These are phyloP conservation scores for Elasticomyces elasticus DNA, from an alignment of 495 filamentous ascomycete species.

Conservation along the genomic window DNA sequence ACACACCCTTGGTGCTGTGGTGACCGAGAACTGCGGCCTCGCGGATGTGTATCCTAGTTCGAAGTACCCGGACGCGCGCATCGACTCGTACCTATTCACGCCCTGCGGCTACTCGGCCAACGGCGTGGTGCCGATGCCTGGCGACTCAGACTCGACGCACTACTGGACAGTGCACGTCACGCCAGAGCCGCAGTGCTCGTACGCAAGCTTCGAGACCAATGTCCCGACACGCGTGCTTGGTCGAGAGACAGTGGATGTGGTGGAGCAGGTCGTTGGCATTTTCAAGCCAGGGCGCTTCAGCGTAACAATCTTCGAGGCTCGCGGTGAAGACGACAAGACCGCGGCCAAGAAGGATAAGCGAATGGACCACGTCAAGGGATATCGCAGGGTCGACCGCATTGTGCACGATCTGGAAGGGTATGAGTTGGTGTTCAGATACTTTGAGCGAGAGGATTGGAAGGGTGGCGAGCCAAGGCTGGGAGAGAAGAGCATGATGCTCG, in stretches of 20 bases:
- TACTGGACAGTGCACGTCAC: slow-evolving; percentile 99
- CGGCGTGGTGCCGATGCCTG: slow-evolving; percentile 78
- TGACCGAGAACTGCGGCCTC: slow-evolving; percentile 84
- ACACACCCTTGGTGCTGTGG: slow-evolving; percentile 84
- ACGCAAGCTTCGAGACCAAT: slow-evolving; percentile 97
- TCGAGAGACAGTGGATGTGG: slow-evolving; percentile 76
- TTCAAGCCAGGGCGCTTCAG: slow-evolving; percentile 96
- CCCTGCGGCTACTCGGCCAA: slow-evolving; percentile 98
- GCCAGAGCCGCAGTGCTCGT: slow-evolving; percentile 95
- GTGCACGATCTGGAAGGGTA: slow-evolving; percentile 97
- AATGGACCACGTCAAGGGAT: slow-evolving; percentile 79
- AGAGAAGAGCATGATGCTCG: slow-evolving; percentile 32
- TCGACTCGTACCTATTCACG: slow-evolving; percentile 94
- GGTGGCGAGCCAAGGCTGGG: slow-evolving; percentile 67
- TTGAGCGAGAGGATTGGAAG: slow-evolving; percentile 85
- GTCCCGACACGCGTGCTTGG: slow-evolving; percentile 69
- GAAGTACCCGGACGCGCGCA: slow-evolving; percentile 82
- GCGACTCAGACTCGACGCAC: slow-evolving; percentile 47
- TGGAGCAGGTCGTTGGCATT: slow-evolving; percentile 88
- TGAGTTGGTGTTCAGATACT: slow-evolving; percentile 93
- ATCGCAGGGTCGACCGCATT: slow-evolving; percentile 84
- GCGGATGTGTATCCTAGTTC: slow-evolving; percentile 79
- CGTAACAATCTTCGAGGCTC: slow-evolving; percentile 92
- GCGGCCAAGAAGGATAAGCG: slow-evolving; percentile 46
- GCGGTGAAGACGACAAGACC: slow-evolving; percentile 42